phyloP scores from a whole-genome alignment of 768 basidiomycete species.

The Mycena crocata region DNA sequence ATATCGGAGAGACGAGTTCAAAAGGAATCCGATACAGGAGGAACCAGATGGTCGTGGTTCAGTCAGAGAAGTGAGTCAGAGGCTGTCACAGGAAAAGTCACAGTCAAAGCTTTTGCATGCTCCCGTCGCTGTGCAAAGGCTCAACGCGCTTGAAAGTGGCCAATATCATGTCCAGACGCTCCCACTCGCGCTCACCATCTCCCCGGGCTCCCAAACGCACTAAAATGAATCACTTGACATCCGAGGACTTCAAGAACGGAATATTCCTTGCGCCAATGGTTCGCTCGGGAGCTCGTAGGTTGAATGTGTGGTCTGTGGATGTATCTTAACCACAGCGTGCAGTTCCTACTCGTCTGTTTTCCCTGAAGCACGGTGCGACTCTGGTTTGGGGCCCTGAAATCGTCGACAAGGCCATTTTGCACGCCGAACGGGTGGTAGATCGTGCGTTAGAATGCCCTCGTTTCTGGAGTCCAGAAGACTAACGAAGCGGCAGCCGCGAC shows the following conservation, averaged over 20 bases:
- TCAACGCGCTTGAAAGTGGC: background rate
- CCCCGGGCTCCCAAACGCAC: constrained; percentile 65
- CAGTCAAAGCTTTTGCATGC: constrained; percentile 18
- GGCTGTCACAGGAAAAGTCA: too few relatives aligned
- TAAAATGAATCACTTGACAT: constrained; percentile 68
- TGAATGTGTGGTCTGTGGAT: constrained; percentile 23
- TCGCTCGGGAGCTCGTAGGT: constrained; percentile 87
- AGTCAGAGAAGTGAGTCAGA: too few relatives aligned
- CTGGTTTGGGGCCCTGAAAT: constrained; percentile 98
- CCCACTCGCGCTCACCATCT: constrained; percentile 60
- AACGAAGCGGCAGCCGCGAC: constrained; percentile 67
- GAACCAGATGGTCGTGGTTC: too few relatives aligned
- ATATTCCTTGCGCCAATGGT: constrained; percentile 99
- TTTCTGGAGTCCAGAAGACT: background rate
- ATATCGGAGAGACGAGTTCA: too few relatives aligned
- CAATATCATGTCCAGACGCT: constrained; percentile 62
- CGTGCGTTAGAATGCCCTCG: constrained; percentile 65
- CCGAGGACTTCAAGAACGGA: constrained; percentile 87
- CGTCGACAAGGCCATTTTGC: constrained; percentile 95
- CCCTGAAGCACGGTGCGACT: constrained; percentile 92
- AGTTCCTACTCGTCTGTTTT: constrained; percentile 90
- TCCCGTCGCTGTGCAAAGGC: background rate
- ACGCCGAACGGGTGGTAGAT: constrained; percentile 85
- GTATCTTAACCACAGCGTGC: constrained; percentile 27
- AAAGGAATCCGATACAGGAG: too few relatives aligned